Evolutionary conservation across 176 grass and related monocot species (phyloP).

Genomic region (Avena insularis): DNA sequence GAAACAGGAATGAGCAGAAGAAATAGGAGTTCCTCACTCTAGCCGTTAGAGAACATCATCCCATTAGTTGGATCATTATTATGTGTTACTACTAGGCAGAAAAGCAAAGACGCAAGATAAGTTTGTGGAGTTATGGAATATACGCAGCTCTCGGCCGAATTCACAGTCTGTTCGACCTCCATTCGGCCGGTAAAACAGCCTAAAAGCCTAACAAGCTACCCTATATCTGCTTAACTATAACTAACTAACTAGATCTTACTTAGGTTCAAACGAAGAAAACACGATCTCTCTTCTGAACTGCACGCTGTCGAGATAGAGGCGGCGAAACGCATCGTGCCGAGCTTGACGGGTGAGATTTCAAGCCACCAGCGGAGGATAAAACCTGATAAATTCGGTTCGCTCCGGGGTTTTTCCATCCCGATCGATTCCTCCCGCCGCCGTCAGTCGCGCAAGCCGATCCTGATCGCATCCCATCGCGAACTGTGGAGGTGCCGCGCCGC

Average conservation of each 20-base stretch:
- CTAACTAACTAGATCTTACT: neutral
- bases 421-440: slow-evolving; percentile 7
- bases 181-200: neutral
- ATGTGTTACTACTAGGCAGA: too few relatives aligned
- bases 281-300: neutral
- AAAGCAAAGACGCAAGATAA: too few relatives aligned
- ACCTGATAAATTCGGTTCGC: neutral
- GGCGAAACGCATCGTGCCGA: neutral
- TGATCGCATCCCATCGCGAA: neutral
- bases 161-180: too few relatives aligned
- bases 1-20: too few relatives aligned
- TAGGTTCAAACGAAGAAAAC: neutral
- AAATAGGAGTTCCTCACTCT: too few relatives aligned
- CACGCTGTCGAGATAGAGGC: neutral
- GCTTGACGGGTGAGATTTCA: neutral
- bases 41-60: too few relatives aligned
- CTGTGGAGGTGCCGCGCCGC: too few relatives aligned
- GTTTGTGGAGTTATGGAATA: too few relatives aligned
- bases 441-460: neutral
- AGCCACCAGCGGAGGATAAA: neutral
- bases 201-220: neutral
- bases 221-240: neutral
- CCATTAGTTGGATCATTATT: too few relatives aligned
- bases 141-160: too few relatives aligned
- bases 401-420: neutral